Evolutionary conservation across 805 yeast species (phyloP).

Genomic region (Spathaspora gorwiae): DNA sequence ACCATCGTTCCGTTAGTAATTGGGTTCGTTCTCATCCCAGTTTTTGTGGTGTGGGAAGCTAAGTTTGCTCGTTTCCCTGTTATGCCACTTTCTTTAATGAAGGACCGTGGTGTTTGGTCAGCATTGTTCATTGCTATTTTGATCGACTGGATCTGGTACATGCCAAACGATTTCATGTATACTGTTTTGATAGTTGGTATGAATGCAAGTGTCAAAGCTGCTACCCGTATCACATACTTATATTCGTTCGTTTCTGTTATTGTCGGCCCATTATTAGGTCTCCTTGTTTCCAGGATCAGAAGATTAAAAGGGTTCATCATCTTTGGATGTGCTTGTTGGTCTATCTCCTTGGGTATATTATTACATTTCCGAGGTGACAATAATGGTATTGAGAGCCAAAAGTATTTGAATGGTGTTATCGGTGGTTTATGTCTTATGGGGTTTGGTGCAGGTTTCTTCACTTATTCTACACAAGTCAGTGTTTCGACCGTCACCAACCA

Average conservation of each 20-base stretch:
- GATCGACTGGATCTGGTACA: conserved; percentile 56
- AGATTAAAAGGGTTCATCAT: conserved; percentile 56
- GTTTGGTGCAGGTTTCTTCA: conserved; percentile 70
- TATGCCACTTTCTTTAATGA: conserved; percentile 52
- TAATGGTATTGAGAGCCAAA: conserved; percentile 30
- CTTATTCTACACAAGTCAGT: conserved; percentile 58
- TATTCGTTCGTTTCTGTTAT: conserved; percentile 65
- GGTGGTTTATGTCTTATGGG: conserved; percentile 63
- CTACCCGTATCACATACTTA: conserved; percentile 58
- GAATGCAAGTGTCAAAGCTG: conserved; percentile 53
- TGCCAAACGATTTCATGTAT: conserved; percentile 68
- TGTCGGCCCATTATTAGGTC: conserved; percentile 54
- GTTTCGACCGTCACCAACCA: conserved; percentile 56
- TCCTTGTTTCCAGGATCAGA: conserved; percentile 41
- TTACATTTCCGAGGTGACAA: conserved; percentile 44
- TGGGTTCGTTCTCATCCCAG: conserved; percentile 57
- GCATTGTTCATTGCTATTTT: conserved; percentile 55
- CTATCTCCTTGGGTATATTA: conserved; percentile 56
- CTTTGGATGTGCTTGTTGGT: conserved; percentile 54
- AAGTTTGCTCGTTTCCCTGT: conserved; percentile 54
- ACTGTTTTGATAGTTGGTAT: conserved; percentile 62
- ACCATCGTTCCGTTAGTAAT: conserved; percentile 66
- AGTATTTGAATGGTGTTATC: conserved; percentile 30
- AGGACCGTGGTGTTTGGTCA: conserved; percentile 69
- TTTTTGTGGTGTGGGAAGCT: conserved; percentile 53